These are phyloP conservation scores for Populus alba DNA, from an alignment of 345 rosid species.

Conservation along the genomic window DNA sequence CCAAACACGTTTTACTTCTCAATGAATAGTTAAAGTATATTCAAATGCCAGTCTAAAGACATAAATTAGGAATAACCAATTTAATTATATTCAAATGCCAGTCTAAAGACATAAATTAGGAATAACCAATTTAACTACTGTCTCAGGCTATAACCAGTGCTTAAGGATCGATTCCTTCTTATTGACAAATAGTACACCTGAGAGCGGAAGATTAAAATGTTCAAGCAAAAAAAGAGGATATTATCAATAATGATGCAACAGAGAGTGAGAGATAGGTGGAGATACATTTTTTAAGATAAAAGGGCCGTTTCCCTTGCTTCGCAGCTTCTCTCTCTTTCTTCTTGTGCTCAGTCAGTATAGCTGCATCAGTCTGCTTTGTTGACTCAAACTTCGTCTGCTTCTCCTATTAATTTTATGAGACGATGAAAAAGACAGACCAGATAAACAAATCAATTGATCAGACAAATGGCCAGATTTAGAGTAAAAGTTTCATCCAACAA, in stretches of 20 bases:
- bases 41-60: too few relatives aligned
- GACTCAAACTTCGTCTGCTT: slow-evolving; percentile 68
- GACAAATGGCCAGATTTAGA: neutral
- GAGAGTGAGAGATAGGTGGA: neutral
- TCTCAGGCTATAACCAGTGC: neutral
- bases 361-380: slow-evolving; percentile 49
- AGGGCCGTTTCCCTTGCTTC: slow-evolving; percentile 78
- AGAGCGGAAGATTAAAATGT: neutral
- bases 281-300: slow-evolving; percentile 79
- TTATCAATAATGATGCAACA: neutral
- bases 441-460: neutral
- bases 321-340: slow-evolving; percentile 86
- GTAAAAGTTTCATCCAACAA: neutral
- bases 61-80: neutral
- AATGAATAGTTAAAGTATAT: neutral
- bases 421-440: neutral
- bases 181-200: neutral
- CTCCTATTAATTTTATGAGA: slow-evolving; percentile 45
- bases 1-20: neutral
- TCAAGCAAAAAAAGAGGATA: neutral
- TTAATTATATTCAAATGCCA: neutral
- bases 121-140: neutral
- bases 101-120: too few relatives aligned
- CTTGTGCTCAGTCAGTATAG: slow-evolving; percentile 69
- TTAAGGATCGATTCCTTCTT: neutral